Evolutionary conservation across 805 yeast genomes (phyloP).

Genomic region (Metschnikowia lunata): DNA sequence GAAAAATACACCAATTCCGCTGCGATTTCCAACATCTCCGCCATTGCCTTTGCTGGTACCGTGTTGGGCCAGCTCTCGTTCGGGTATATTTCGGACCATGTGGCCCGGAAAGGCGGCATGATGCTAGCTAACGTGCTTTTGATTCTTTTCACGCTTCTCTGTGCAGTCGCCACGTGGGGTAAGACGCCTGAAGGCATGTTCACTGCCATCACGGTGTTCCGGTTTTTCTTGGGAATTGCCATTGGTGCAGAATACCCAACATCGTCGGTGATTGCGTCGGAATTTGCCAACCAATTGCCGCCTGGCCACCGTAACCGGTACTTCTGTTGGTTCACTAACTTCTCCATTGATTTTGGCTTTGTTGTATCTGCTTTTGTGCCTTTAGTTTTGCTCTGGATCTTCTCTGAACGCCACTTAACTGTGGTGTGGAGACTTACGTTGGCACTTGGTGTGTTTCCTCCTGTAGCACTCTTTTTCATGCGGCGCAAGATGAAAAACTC

Average conservation of each 20-base stretch:
- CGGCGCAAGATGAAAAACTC: slow-evolving; percentile 75
- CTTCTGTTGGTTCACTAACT: slow-evolving; percentile 84
- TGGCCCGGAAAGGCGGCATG: slow-evolving; percentile 83
- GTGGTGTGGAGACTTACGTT: slow-evolving; percentile 90
- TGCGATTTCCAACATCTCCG: slow-evolving; percentile 76
- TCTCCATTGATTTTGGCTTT: slow-evolving; percentile 83
- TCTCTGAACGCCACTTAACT: slow-evolving; percentile 61
- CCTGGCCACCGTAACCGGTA: slow-evolving; percentile 85
- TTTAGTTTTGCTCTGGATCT: slow-evolving; percentile 80
- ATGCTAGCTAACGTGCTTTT: slow-evolving; percentile 68
- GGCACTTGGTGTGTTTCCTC: slow-evolving; percentile 89
- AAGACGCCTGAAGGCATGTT: slow-evolving; percentile 69
- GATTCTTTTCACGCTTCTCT: slow-evolving; percentile 71
- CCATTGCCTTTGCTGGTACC: slow-evolving; percentile 90
- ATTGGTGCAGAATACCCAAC: slow-evolving; percentile 96
- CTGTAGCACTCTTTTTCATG: slow-evolving; percentile 68
- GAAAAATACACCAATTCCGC: slow-evolving; percentile 52
- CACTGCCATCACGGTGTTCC: slow-evolving; percentile 75
- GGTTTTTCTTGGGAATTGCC: slow-evolving; percentile 86
- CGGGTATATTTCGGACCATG: slow-evolving; percentile 76
- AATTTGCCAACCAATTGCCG: slow-evolving; percentile 74
- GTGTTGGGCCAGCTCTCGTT: slow-evolving; percentile 80
- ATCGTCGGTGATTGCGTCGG: slow-evolving; percentile 90
- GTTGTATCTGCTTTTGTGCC: slow-evolving; percentile 84
- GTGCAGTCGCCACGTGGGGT: slow-evolving; percentile 72